Evolutionary conservation across 257 asterid genomes (phyloP), one percentile per base, ranked within the genome.

Genomic region (Datura wrightii): DNA sequence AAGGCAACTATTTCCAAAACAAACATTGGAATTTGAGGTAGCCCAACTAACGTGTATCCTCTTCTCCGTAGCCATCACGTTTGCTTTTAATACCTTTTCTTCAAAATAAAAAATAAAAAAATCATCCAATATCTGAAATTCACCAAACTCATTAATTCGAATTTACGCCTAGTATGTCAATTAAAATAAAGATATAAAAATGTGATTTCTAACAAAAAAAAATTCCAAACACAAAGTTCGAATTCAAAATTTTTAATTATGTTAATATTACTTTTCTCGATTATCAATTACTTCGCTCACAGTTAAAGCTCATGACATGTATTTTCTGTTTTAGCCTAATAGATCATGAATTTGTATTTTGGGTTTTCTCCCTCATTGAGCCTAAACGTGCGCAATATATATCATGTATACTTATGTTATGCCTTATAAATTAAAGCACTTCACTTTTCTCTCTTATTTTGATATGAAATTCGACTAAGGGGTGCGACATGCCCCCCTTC

Each of bases 61-160:
- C 79, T 71, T 72, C 80, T 11, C 41, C 80, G 59, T 72, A 46
- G 80, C 80, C n/a, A 31, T 72, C 80, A 72, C 80, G 80, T 1
- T 44, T 46, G 56, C 41, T 19, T 11, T 72, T 46, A 3, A 19
- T 46, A 72, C 13, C 52, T 2, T 3, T 39, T 16, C 7, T 4
- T 24, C 31, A 24, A 24, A 24, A 24, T 24, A 24, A 1, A 36
- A 0, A 8, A 39, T 39, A 2, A 39, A 63, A 11, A 65, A 65
- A 36, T 34, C 10, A 65, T 36, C 13, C 1, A 2, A 65, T 34
- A 34, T 34, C 1, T 65, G 2, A 36, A 63, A 65, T 1, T 65
- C 72, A 0, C 2, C 1, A 2, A 7, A 0, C 34, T 58, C 34
- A 3, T 36, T 65, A 34, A 13, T 36, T 1, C 0, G 10, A 65